A percentile compares a stretch with the other conserved stretches of the same genome.
phyloP scores from a whole-genome alignment of 148 eudicot genomes.

The Polygonum aviculare region DNA sequence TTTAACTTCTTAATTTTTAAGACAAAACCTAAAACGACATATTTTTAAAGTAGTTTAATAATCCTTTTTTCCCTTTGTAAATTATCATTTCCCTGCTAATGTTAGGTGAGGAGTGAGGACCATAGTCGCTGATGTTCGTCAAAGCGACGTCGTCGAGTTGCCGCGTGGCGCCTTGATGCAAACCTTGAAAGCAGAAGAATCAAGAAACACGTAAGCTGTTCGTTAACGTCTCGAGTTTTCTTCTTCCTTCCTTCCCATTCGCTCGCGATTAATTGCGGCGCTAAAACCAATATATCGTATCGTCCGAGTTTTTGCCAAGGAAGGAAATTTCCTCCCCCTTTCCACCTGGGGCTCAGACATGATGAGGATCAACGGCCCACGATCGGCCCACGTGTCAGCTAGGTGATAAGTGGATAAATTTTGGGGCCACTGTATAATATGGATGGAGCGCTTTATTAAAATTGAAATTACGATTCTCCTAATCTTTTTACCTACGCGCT shows the following conservation, averaged over 20 bases:
- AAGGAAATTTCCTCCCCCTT: not conserved
- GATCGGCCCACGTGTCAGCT: not conserved
- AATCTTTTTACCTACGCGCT: not conserved
- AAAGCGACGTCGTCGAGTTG: slow-evolving; percentile 41
- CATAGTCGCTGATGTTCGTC: not conserved
- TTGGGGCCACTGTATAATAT: not conserved
- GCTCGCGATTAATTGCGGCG: not conserved
- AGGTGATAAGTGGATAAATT: not conserved
- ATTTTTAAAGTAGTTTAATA: no score
- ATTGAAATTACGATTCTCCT: not conserved
- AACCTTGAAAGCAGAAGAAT: not conserved
- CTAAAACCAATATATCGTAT: not conserved
- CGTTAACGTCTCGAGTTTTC: not conserved
- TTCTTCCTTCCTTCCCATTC: not conserved
- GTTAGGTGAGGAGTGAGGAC: no score
- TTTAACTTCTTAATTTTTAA: no score
- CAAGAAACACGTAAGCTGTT: no score
- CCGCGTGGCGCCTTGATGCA: slow-evolving; percentile 34
- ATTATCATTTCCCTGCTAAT: no score
- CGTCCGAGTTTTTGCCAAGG: not conserved
- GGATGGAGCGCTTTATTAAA: not conserved
- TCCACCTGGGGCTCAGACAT: not conserved
- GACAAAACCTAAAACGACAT: no score
- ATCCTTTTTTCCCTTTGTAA: no score
- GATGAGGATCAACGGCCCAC: not conserved